Evolutionary conservation across 306 rosid species (phyloP), one percentile per base, ranked within the genome.

Genomic region (Prunus fruticosa): DNA sequence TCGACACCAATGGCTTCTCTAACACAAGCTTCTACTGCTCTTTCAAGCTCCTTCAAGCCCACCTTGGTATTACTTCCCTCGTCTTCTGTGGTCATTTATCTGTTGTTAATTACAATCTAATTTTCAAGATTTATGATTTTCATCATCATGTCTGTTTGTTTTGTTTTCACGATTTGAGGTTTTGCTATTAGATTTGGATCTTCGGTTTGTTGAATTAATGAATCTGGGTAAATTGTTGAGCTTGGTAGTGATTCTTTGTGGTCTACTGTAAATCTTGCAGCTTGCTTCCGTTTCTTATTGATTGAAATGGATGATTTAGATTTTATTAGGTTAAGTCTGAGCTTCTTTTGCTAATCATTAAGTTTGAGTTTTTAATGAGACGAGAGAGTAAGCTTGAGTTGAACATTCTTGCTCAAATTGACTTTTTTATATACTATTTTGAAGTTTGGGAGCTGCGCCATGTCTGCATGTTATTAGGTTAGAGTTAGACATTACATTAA

Each of bases 41-140:
- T 74, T 34, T 74, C 69, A 28, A 32, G 49, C 66, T 74, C 78
- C 69, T 74, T 74, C 69, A 74, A 74, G 49, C 78, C 78, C 78
- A 8, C 69, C 32, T n/a, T 47, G 78, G 78, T 74, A 74, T 50
- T 69, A 18, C 43, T 38, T 7, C 1, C 43, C 43, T 3, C 30
- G 3, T 69, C 19, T 50, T 27, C 10, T 38, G 43, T 38, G 1
- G 43, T 38, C 43, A 7, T 38, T 28, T 5, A 5, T 30, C n/a
- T 16, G n/a, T 14, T 52, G 30, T 6, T 3, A 1, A 30, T 8
- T 63, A 16, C n/a, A 16, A 52, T 63, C 7, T 30, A 18, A 18
- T 6, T 49, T 3, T 2, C 27, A 2, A 20, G 62, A 60, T 43
- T 61, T 74, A 19, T 27, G 7, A 27, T 46, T 61, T 46, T 61